phyloP scores from a whole-genome alignment of 2,329 filamentous ascomycete species.

The Akanthomyces muscarius region DNA sequence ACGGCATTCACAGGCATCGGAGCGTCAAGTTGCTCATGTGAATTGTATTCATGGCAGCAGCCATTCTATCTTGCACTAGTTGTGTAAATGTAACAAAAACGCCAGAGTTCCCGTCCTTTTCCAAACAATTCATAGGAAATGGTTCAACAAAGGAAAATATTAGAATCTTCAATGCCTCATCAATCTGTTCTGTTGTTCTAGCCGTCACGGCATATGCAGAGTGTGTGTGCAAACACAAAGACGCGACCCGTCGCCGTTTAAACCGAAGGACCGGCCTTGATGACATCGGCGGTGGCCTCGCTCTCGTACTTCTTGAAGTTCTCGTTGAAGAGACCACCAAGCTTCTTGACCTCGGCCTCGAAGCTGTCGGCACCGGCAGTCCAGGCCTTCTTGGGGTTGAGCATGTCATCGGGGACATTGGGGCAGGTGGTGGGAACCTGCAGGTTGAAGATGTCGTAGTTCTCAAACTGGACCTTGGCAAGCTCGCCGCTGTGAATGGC shows the following conservation, averaged over 20 bases:
- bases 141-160: conserved; percentile 12
- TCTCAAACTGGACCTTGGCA: conserved; percentile 88
- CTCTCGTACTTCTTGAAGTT: conserved; percentile 96
- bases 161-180: conserved; percentile 11
- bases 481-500: conserved; percentile 97
- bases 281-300: conserved; percentile 76
- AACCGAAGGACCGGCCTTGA: conserved; percentile 57
- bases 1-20: not conserved
- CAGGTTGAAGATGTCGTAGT: conserved; percentile 94
- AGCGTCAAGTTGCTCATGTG: not conserved
- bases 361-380: conserved; percentile 78
- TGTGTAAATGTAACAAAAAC: conserved; percentile 17
- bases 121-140: conserved; percentile 9
- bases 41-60: conserved; percentile 13
- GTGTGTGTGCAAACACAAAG: conserved; percentile 4
- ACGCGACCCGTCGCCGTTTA: conserved; percentile 22
- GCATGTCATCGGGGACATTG: conserved; percentile 81
- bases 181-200: conserved; percentile 18
- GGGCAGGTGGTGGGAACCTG: conserved; percentile 89
- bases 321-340: conserved; percentile 84
- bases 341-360: conserved; percentile 82
- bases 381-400: conserved; percentile 95
- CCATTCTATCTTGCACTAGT: conserved; percentile 16
- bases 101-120: conserved; percentile 7
- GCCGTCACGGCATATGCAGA: conserved; percentile 15